Conservation (phyloP, 106 monocot genomes). For the Allium cepa region DNA sequence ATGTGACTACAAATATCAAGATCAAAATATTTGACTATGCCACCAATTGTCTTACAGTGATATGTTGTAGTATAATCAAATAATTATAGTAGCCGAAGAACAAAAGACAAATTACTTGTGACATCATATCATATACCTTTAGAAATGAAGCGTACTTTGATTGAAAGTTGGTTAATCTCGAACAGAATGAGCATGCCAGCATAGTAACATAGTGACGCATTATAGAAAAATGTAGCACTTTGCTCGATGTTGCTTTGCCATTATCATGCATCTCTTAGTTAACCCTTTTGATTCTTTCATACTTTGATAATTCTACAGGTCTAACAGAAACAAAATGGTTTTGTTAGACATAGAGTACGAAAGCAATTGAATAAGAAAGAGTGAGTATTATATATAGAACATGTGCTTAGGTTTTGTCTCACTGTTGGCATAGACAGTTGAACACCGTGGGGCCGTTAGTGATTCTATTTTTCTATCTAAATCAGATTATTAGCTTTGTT, state of each 20-base stretch:
- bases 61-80: too few species aligned
- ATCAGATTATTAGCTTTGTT: too few species aligned
- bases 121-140: too few species aligned
- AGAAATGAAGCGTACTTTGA: too few species aligned
- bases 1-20: too few species aligned
- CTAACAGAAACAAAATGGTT: neutral
- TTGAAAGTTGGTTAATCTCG: neutral
- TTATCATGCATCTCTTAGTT: conserved; percentile 10
- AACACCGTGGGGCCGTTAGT: too few species aligned
- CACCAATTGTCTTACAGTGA: too few species aligned
- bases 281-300: neutral
- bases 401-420: neutral
- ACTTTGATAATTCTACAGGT: neutral
- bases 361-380: neutral
- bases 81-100: too few species aligned
- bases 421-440: too few species aligned
- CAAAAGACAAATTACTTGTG: too few species aligned
- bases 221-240: conserved; percentile 40
- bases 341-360: neutral
- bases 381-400: neutral
- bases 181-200: conserved; percentile 20
- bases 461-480: too few species aligned
- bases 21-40: too few species aligned
- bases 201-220: conserved; percentile 31
- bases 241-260: conserved; percentile 31